Conservation (phyloP, 495 filamentous ascomycete species). For the Tricharina praecox region DNA sequence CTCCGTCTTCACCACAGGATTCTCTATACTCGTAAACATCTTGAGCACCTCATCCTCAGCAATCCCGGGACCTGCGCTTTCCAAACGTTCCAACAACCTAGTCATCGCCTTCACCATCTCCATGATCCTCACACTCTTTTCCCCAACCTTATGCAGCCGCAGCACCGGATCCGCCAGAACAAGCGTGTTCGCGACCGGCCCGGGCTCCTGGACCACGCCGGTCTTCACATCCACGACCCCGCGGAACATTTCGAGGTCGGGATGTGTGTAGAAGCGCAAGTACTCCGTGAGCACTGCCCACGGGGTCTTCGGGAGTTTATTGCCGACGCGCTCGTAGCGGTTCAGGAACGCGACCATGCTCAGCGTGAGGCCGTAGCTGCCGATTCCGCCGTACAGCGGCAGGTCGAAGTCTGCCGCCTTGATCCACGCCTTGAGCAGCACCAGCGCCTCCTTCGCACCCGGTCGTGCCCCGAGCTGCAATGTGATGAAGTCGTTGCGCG, state of each 20-base stretch:
- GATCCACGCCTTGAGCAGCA: conserved; percentile 14
- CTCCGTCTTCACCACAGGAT: background rate
- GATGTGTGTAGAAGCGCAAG: background rate
- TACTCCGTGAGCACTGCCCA: background rate
- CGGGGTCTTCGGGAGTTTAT: background rate
- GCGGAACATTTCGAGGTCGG: background rate
- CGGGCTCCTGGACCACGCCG: background rate
- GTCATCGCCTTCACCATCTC: background rate
- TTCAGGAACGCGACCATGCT: background rate
- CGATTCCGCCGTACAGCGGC: background rate
- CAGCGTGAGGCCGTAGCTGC: background rate
- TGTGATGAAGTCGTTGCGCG: background rate
- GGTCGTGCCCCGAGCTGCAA: conserved; percentile 10
- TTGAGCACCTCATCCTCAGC: background rate
- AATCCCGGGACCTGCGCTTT: background rate
- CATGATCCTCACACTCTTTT: background rate
- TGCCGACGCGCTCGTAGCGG: background rate
- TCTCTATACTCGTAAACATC: background rate
- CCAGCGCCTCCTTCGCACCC: conserved; percentile 16
- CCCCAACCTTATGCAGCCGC: background rate
- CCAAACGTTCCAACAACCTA: background rate
- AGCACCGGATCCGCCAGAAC: background rate
- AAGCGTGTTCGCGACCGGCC: background rate
- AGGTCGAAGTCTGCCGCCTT: background rate
- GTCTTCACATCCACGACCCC: background rate